These are phyloP conservation scores for Beauveria bassiana DNA, from an alignment of 2,329 filamentous ascomycete genomes.

Conservation along the genomic window DNA sequence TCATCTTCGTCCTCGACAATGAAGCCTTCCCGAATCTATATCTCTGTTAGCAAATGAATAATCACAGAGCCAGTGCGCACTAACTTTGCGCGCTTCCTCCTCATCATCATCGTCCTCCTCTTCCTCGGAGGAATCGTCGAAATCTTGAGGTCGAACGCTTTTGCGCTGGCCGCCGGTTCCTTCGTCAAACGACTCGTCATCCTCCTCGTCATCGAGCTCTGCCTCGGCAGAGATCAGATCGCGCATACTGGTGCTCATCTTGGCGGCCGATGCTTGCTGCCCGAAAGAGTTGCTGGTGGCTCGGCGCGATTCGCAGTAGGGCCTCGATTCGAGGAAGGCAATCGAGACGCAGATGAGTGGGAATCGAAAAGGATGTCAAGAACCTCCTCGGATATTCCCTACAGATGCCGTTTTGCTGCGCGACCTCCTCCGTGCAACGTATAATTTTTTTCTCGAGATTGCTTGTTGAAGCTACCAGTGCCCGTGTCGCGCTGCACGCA, in stretches of 20 bases:
- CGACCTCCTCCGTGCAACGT: constrained; percentile 10
- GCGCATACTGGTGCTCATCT: constrained; percentile 58
- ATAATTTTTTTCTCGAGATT: constrained; percentile 5
- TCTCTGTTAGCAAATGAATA: background rate
- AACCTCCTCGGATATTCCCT: background rate
- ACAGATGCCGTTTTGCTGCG: background rate
- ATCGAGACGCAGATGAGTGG: background rate
- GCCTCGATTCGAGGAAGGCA: background rate
- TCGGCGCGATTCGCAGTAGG: background rate
- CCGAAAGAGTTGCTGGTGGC: background rate
- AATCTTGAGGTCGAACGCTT: constrained; percentile 29
- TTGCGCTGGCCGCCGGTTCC: constrained; percentile 55
- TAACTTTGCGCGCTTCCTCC: constrained; percentile 70
- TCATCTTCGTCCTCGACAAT: constrained; percentile 82
- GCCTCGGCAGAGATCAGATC: constrained; percentile 80
- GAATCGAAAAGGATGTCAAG: background rate
- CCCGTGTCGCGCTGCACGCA: constrained; percentile 11
- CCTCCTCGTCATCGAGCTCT: constrained; percentile 76
- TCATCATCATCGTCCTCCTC: constrained; percentile 90
- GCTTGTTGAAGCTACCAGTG: background rate
- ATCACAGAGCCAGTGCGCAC: constrained; percentile 16
- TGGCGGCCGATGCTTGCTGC: constrained; percentile 23
- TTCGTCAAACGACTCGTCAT: constrained; percentile 76
- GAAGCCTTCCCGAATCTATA: constrained; percentile 82
- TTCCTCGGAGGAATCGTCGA: constrained; percentile 85